A percentile compares a stretch with the other conserved stretches of the same genome.
Conservation (phyloP, 2,329 filamentous ascomycete species). For the Botrytis fabae region DNA sequence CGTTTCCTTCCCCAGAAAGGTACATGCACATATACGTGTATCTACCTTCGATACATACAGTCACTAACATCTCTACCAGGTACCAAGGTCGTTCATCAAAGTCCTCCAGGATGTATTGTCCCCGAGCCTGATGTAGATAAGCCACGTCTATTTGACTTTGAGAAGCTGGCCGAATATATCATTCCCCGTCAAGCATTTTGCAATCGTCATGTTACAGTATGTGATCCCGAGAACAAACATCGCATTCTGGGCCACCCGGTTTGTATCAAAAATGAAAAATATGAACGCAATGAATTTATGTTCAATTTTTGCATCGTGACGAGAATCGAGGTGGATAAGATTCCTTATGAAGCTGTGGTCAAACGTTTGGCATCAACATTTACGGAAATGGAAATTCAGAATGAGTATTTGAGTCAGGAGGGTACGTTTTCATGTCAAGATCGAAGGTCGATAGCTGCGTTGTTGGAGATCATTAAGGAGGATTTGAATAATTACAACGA, state of each 20-base stretch:
- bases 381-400: conserved; percentile 88
- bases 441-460: conserved; percentile 73
- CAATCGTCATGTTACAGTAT: conserved; percentile 82
- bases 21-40: conserved; percentile 37
- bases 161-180: conserved; percentile 84
- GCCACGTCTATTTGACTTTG: conserved; percentile 77
- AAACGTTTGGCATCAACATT: conserved; percentile 82
- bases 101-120: conserved; percentile 62
- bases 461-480: conserved; percentile 78
- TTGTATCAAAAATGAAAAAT: conserved; percentile 78
- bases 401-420: conserved; percentile 69
- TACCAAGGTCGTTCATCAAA: conserved; percentile 63
- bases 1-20: conserved; percentile 67
- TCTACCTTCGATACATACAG: neutral
- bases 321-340: conserved; percentile 67
- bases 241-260: conserved; percentile 86
- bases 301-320: conserved; percentile 95
- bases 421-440: conserved; percentile 43
- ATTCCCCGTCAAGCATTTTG: conserved; percentile 95
- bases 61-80: conserved; percentile 44
- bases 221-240: conserved; percentile 67
- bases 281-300: conserved; percentile 93
- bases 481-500: conserved; percentile 97
- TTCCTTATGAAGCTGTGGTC: conserved; percentile 81
- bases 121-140: conserved; percentile 49